phyloP scores from a whole-genome alignment of 371 early-diverging fungal species.

The Mucor plumbeus region DNA sequence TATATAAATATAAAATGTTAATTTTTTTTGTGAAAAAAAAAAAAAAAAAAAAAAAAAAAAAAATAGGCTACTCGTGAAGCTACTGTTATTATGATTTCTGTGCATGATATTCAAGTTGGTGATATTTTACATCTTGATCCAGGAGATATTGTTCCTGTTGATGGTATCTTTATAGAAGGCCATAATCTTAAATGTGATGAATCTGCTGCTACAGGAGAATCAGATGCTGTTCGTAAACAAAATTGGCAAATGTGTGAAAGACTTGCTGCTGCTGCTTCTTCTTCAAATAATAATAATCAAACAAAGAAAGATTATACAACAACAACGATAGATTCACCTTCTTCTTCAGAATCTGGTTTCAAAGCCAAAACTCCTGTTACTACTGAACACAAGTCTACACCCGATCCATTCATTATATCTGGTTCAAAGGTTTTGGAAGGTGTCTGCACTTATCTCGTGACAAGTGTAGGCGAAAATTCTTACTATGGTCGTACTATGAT shows the following conservation, averaged over 20 bases:
- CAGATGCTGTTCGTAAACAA: conserved; percentile 74
- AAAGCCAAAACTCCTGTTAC: conserved; percentile 8
- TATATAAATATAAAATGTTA: background rate
- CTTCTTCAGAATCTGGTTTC: conserved; percentile 15
- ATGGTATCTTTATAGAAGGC: conserved; percentile 85
- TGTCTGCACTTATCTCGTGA: conserved; percentile 75
- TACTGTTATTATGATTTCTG: conserved; percentile 76
- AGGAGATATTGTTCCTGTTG: conserved; percentile 91
- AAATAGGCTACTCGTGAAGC: conserved; percentile 77
- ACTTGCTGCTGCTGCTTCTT: background rate
- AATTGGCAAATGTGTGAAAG: conserved; percentile 36
- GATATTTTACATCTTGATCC: conserved; percentile 91
- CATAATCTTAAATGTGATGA: conserved; percentile 90
- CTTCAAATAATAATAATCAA: too few relatives aligned
- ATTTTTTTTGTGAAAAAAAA: too few relatives aligned
- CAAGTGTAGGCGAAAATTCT: conserved; percentile 73
- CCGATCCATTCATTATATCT: conserved; percentile 79
- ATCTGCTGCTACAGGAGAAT: conserved; percentile 92
- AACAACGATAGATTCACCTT: background rate
- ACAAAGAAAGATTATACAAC: background rate
- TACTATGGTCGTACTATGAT: conserved; percentile 83
- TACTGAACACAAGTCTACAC: conserved; percentile 25
- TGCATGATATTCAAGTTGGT: conserved; percentile 86
- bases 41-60: too few relatives aligned
- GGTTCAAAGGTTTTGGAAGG: conserved; percentile 84